Conservation (phyloP, 1,284 basidiomycete genomes). For the Albatrellus sp. region DNA sequence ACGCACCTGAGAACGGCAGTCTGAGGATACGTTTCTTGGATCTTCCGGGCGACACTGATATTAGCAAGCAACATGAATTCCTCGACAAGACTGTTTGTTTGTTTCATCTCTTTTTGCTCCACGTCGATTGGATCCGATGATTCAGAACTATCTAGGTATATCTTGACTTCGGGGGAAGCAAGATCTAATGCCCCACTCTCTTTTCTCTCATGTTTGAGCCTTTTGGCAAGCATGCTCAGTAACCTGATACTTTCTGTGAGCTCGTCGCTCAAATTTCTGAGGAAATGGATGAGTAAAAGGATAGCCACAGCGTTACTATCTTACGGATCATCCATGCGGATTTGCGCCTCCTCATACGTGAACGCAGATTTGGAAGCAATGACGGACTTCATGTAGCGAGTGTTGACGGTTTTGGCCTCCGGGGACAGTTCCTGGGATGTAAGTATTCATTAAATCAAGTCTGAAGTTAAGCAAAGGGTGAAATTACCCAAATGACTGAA, state of each 20-base stretch:
- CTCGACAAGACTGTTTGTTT: slow-evolving; percentile 96
- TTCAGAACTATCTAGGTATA: slow-evolving; percentile 87
- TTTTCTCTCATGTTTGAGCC: slow-evolving; percentile 83
- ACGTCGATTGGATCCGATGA: slow-evolving; percentile 94
- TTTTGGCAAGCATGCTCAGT: slow-evolving; percentile 79
- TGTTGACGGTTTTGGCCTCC: slow-evolving; percentile 82
- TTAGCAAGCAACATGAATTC: slow-evolving; percentile 99
- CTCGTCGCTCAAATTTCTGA: slow-evolving; percentile 65
- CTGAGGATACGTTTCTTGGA: slow-evolving; percentile 91
- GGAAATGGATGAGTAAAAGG: slow-evolving; percentile 1
- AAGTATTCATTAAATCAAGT: slow-evolving; percentile 4
- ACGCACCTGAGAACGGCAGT: slow-evolving; percentile 81
- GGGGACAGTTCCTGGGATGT: slow-evolving; percentile 65
- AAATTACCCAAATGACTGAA: slow-evolving; percentile 86
- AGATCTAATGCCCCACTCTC: slow-evolving; percentile 91
- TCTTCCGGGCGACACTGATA: slow-evolving; percentile 85
- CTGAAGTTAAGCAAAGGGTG: neutral
- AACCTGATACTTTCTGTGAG: slow-evolving; percentile 85
- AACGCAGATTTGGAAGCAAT: slow-evolving; percentile 96
- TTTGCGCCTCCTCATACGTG: slow-evolving; percentile 94
- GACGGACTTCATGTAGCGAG: slow-evolving; percentile 91
- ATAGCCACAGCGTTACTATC: slow-evolving; percentile 19
- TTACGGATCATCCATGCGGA: slow-evolving; percentile 85
- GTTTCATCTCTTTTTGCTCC: slow-evolving; percentile 86
- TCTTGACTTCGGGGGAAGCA: slow-evolving; percentile 96